These are phyloP conservation scores for Aphanomyces astaci DNA, from an alignment of 352 stramenopile species.

Conservation along the genomic window DNA sequence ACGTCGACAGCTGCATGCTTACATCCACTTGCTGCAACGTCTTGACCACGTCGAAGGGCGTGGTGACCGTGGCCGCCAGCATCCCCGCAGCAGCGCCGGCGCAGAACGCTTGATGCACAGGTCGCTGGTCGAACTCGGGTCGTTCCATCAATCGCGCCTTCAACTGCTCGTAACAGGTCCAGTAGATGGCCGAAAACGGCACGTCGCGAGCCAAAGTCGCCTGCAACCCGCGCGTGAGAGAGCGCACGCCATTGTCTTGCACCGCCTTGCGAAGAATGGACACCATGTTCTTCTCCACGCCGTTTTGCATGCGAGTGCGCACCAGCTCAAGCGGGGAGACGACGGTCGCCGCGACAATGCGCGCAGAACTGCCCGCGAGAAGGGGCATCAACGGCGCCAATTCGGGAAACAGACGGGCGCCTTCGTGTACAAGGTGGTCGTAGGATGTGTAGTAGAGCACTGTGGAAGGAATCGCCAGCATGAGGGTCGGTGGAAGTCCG, in stretches of 20 bases:
- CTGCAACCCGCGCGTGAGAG: conserved; percentile 78
- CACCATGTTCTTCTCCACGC: conserved; percentile 30
- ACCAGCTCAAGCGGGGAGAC: conserved; percentile 86
- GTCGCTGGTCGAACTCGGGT: conserved; percentile 27
- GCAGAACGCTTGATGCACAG: conserved; percentile 48
- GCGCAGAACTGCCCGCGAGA: conserved; percentile 52
- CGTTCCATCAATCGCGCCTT: background rate
- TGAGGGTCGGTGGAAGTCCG: conserved; percentile 84
- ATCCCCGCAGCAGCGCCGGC: conserved; percentile 79
- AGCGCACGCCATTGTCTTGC: conserved; percentile 53
- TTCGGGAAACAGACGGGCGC: conserved; percentile 32
- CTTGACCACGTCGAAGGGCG: conserved; percentile 95
- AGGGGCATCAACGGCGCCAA: conserved; percentile 45
- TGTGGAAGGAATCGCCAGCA: conserved; percentile 91
- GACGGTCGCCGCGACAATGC: conserved; percentile 62
- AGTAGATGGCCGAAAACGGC: conserved; percentile 94
- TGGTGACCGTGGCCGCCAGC: conserved; percentile 86
- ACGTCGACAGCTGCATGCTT: conserved; percentile 32
- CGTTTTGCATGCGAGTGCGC: conserved; percentile 75
- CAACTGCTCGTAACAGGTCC: conserved; percentile 85
- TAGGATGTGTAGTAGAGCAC: conserved; percentile 95
- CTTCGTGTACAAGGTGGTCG: conserved; percentile 68
- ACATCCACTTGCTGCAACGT: conserved; percentile 80
- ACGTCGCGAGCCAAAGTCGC: conserved; percentile 92
- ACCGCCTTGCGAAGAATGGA: conserved; percentile 51